Base-by-base conservation (phyloP, 257 asterid genomes). In the Linaria vulgaris region DNA sequence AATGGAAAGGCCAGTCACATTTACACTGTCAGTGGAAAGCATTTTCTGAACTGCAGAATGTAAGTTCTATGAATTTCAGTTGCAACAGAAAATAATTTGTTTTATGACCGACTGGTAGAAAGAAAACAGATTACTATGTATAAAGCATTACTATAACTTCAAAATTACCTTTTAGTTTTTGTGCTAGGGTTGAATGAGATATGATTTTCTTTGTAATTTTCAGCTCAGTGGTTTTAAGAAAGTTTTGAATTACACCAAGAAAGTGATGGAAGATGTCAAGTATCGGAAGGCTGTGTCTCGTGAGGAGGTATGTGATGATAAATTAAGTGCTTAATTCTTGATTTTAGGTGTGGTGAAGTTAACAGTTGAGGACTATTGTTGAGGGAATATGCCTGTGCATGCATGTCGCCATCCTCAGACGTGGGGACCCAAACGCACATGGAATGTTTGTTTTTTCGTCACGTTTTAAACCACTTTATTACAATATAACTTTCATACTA, bases 211-310 rank as follows among this genome's bases (percentile, higher is more conserved):
- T 45, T 69, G 66, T 81, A 61, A 61, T 73, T 78, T 78, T 76
- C 95, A 94, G 99, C 97, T 90, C 72, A 94, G 96, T 83, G 99
- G 99, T 62, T 94, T 85, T 79, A 94, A 94, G 83, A 94, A 94
- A 92, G 99, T 94, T 66, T 68, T 94, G 78, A 94, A 94, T 78
- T 94, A 88, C 78, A 82, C 95, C 64, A 90, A 90, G 76, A 94
- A 78, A 66, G 96, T 90, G 69, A 82, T 68, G 77, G 97, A 86
- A 72, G 99, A 94, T 73, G 91, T 90, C 62, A 88, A 74, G 76
- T 84, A 90, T 74, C 88, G 99, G 73, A 88, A 77, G 81, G 66
- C 79, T 71, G 85, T 90, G 37, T 82, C 97, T 24, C 97, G 95
- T 1, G 99, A 94, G 86, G 99, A 94, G 95, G 99, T 94, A 77